Evolutionary conservation across 495 filamentous ascomycete genomes (phyloP), one percentile per base, ranked within the genome.

Genomic region (Collariella sp.): DNA sequence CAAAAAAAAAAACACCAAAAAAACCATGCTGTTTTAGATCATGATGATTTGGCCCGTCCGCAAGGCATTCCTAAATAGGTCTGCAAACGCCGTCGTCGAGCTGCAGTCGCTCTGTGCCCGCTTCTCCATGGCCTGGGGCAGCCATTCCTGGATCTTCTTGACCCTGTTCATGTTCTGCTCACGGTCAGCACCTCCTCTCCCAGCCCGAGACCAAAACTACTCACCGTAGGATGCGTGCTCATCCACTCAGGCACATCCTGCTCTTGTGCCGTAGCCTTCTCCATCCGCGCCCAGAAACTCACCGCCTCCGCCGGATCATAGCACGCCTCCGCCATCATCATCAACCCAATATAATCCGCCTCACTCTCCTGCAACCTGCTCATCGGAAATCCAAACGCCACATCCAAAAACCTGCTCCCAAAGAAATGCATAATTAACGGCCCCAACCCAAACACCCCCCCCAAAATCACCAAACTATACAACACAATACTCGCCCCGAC

Each of bases 331-430:
- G 72, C 71, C 74, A 83, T 81, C 70, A 82, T 76, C 74, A 82
- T 85, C 53, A 96, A 64, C 6, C 91, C 91, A 41, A 96, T 93
- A 56, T 89, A 85, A 69, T 97, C 91, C 0, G 91, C 91, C 67
- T 88, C 82, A 36, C 65, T 71, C 67, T 80, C 77, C 59, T 79
- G 75, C 52, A 72, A 79, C 56, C 91, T 69, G 31, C 82, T 85
- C 58, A 87, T 85, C 1, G 89, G 91, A 52, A 79, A 70, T 43
- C 72, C 72, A 57, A 88, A 82, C 20, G 83, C 76, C 10, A 90
- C 63, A 56, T 88, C 80, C 36, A 91, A 52, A 11, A 79, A 40
- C 9, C 70, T 36, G 3, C 63, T 60, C 1, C 80, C 77, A 16
- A 77, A 50, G 35, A 61, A 66, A 3, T 65, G 55, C 74, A 40